phyloP scores from a whole-genome alignment of 2,329 filamentous ascomycete species.

The Trichoderma koningiopsis region DNA sequence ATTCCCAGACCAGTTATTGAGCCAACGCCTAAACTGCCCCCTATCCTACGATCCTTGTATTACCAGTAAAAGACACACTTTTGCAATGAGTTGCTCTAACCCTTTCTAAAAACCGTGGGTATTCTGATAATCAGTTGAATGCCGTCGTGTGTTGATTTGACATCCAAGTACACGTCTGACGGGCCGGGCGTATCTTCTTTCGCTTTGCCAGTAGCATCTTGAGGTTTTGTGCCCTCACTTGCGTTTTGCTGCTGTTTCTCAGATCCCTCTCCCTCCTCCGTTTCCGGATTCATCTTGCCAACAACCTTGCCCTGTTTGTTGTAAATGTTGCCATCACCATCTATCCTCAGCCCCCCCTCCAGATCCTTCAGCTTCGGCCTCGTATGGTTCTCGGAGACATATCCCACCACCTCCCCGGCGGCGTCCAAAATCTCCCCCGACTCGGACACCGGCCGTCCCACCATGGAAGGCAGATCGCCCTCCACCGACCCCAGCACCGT shows the following conservation, averaged over 20 bases:
- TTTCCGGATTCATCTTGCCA: conserved; percentile 56
- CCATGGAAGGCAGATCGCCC: conserved; percentile 58
- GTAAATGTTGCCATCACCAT: conserved; percentile 59
- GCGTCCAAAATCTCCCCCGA: conserved; percentile 65
- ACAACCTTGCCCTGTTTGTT: conserved; percentile 60
- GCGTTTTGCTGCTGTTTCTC: background rate
- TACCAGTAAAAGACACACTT: background rate
- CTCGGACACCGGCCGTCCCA: conserved; percentile 50
- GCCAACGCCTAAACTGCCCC: background rate
- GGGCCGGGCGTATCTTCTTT: conserved; percentile 44
- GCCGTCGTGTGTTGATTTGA: conserved; percentile 59
- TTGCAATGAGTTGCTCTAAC: background rate
- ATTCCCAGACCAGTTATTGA: background rate
- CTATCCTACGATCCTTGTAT: background rate
- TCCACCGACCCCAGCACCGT: conserved; percentile 55
- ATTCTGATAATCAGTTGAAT: conserved; percentile 61
- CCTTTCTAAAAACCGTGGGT: conserved; percentile 54
- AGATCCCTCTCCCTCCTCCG: background rate
- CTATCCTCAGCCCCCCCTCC: conserved; percentile 56
- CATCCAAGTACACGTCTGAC: conserved; percentile 59
- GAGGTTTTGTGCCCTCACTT: conserved; percentile 32
- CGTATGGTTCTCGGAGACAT: conserved; percentile 63
- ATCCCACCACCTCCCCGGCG: conserved; percentile 77
- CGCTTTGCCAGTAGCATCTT: conserved; percentile 35
- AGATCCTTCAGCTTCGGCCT: conserved; percentile 54